A percentile compares a stretch with the other conserved stretches of the same genome.
Conservation (phyloP, 2,329 filamentous ascomycete genomes). For the Fusarium oligoseptatum region DNA sequence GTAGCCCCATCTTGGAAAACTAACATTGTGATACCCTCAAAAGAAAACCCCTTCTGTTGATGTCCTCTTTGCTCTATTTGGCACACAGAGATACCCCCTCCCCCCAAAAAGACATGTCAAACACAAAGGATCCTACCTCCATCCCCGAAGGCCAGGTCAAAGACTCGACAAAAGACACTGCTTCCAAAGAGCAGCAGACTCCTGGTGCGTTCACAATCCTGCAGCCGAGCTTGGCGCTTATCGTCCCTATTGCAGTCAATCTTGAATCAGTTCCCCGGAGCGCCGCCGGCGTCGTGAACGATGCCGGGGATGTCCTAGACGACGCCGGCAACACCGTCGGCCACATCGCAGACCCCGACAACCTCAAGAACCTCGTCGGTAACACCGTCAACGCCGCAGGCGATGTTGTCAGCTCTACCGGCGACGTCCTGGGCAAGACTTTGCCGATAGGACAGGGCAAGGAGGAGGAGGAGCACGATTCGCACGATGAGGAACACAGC, state of each 20-base stretch:
- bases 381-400: slow-evolving; percentile 55
- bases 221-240: slow-evolving; percentile 41
- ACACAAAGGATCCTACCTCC: slow-evolving; percentile 45
- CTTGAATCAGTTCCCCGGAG: slow-evolving; percentile 52
- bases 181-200: slow-evolving; percentile 45
- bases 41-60: neutral
- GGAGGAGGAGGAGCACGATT: slow-evolving; percentile 27
- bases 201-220: slow-evolving; percentile 48
- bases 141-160: slow-evolving; percentile 49
- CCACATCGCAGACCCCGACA: slow-evolving; percentile 55
- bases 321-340: slow-evolving; percentile 59
- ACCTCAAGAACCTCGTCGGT: slow-evolving; percentile 57
- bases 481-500: slow-evolving; percentile 47
- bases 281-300: slow-evolving; percentile 58
- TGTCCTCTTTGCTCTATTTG: neutral
- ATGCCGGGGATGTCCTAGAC: slow-evolving; percentile 61
- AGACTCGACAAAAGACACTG: slow-evolving; percentile 47
- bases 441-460: slow-evolving; percentile 46
- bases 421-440: slow-evolving; percentile 59
- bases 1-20: slow-evolving; percentile 25
- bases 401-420: slow-evolving; percentile 53
- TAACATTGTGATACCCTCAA: slow-evolving; percentile 35
- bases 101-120: slow-evolving; percentile 6
- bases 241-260: slow-evolving; percentile 48
- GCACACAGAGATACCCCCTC: neutral